Conservation (phyloP, 192 early-diverging fungal species). For the Coemansia furcata region DNA sequence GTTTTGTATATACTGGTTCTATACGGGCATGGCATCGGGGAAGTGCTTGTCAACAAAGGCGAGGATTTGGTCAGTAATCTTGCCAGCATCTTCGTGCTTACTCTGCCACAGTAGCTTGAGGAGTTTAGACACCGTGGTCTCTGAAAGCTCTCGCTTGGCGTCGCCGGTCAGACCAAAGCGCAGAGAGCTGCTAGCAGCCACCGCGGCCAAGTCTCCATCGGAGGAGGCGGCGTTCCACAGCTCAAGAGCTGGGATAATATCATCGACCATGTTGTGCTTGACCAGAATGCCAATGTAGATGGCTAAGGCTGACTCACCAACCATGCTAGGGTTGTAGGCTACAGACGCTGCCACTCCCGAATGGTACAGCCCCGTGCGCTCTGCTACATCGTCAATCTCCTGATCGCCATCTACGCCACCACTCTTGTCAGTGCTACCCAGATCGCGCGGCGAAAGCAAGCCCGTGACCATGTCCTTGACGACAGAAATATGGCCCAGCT, state of each 20-base stretch:
- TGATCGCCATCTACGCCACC: neutral
- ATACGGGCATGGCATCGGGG: slow-evolving; percentile 39
- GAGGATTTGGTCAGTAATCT: slow-evolving; percentile 15
- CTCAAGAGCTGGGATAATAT: slow-evolving; percentile 17
- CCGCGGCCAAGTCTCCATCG: neutral
- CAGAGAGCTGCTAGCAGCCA: neutral
- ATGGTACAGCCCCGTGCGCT: neutral
- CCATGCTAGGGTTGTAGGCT: slow-evolving; percentile 11
- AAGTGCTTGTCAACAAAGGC: slow-evolving; percentile 35
- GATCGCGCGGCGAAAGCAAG: slow-evolving; percentile 13
- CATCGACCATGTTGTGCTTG: slow-evolving; percentile 27
- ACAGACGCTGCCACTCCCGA: neutral
- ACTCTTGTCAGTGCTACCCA: neutral
- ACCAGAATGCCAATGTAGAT: slow-evolving; percentile 35
- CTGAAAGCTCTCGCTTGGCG: slow-evolving; percentile 14
- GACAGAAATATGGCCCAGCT: slow-evolving; percentile 20
- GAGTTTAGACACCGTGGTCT: slow-evolving; percentile 17
- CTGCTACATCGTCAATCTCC: neutral
- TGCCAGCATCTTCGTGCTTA: slow-evolving; percentile 10
- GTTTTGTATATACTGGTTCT: neutral
- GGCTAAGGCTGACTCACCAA: slow-evolving; percentile 26
- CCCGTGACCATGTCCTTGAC: slow-evolving; percentile 27
- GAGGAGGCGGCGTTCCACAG: slow-evolving; percentile 10
- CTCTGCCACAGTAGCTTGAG: slow-evolving; percentile 12
- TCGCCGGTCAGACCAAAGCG: neutral